Evolutionary conservation across 768 basidiomycete genomes (phyloP), one percentile per base, ranked within the genome.

Genomic region (Butyriboletus loyo): DNA sequence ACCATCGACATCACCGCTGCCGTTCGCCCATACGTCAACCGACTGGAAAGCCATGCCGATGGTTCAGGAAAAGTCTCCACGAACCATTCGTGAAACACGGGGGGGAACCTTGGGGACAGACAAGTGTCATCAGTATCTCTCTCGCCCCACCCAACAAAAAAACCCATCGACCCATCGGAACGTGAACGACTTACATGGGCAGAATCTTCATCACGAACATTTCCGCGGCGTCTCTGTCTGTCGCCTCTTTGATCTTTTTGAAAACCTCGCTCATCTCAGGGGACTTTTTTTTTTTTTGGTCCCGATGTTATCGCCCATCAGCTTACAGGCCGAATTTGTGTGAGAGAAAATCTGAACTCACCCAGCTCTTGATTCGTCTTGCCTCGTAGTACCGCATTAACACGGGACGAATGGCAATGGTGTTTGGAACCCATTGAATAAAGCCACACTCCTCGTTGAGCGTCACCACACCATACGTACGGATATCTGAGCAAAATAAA

Each of bases 1-100:
- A 98, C 90, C 90, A 99, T 98, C 1, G 90, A 97, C 87, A 97
- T 98, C 49, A 98, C 97, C 0, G 96, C 97, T 0, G 89, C 82
- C 0, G 96, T 97, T 38, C 96, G 80, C 5, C 82, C 86, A 65
- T 95, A 99, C 1, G 83, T 77, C 59, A 92, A 69, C n/a, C 96
- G 84, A 66, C 89, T 89, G 1, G 86, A 81, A 15, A 98, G 79
- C 97, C 97, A 99, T 0, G 91, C 89, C 0, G 89, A 86, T 0
- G 97, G 97, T 61, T 99, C 97, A 0, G 97, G 95, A 72, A 98
- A 98, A 0, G 89, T 95, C 66, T 93, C 90, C 31, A 96, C 71
- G 68, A 99, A 98, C 97, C 97, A 99, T 58, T 97, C 91, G 59
- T 96, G 91, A 65, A 99, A 93, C 13, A 98, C 84, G 0, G 94